Percentiles rank a stretch among this genome's conserved stretches.
Evolutionary conservation across 345 rosid species (phyloP).

Genomic region (Gossypium anomalum): DNA sequence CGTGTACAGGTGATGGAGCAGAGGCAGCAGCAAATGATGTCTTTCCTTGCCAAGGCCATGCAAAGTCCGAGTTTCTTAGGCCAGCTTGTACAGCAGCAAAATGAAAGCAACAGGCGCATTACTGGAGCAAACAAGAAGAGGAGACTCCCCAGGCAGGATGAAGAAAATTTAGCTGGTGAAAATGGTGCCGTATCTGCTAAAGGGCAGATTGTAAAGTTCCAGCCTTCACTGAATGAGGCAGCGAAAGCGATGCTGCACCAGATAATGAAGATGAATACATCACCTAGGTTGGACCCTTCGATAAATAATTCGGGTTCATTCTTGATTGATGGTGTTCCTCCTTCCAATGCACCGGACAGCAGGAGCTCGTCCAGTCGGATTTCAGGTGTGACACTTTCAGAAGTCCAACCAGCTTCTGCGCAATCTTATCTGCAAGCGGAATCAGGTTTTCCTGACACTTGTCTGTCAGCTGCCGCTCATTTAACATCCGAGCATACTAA

Average conservation of each 20-base stretch:
- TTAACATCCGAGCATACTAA: not conserved
- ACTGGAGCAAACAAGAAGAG: conserved; percentile 68
- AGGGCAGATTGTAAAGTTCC: conserved; percentile 67
- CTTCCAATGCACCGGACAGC: conserved; percentile 33
- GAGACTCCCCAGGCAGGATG: conserved; percentile 61
- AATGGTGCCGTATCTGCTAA: conserved; percentile 30
- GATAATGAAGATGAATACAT: conserved; percentile 45
- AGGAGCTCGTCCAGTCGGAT: conserved; percentile 32
- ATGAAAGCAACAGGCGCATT: conserved; percentile 54
- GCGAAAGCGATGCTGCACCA: conserved; percentile 61
- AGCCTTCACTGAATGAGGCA: conserved; percentile 61
- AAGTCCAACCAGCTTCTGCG: not conserved
- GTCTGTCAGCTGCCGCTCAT: not conserved
- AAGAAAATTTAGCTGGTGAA: conserved; percentile 30
- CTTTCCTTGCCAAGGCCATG: conserved; percentile 81
- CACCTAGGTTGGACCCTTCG: conserved; percentile 44
- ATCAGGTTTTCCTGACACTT: not conserved
- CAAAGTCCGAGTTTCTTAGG: conserved; percentile 73
- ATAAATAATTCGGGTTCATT: conserved; percentile 37
- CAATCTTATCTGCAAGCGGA: not conserved
- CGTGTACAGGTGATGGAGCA: conserved; percentile 89
- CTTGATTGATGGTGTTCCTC: conserved; percentile 36
- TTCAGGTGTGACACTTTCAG: conserved; percentile 23
- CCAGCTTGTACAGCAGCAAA: conserved; percentile 71
- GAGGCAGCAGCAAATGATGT: conserved; percentile 89